Evolutionary conservation across 2,329 filamentous ascomycete species (phyloP).

Genomic region (Aspergillus ochraceoroseus): DNA sequence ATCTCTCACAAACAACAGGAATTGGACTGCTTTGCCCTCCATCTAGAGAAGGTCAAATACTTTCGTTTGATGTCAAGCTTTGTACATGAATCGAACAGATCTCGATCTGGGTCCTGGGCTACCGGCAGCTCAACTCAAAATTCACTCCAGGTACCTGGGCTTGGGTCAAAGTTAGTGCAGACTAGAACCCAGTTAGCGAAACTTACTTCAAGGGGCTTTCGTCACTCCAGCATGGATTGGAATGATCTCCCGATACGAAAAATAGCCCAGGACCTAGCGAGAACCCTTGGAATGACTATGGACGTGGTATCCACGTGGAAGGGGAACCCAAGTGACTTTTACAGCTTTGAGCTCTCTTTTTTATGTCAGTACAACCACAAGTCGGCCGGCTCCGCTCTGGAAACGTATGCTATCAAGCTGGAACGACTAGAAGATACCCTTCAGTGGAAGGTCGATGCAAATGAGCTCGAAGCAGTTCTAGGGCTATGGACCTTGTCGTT

Average conservation of each 20-base stretch:
- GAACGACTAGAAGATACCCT: slow-evolving; percentile 22
- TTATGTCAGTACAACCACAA: slow-evolving; percentile 15
- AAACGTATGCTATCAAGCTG: slow-evolving; percentile 18
- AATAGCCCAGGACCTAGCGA: slow-evolving; percentile 21
- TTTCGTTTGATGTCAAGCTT: slow-evolving; percentile 19
- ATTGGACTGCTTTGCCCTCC: slow-evolving; percentile 31
- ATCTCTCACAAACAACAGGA: slow-evolving; percentile 29
- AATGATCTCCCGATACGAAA: slow-evolving; percentile 28
- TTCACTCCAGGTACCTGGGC: not conserved
- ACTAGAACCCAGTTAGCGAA: slow-evolving; percentile 24
- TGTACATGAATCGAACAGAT: slow-evolving; percentile 3
- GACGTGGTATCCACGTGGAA: slow-evolving; percentile 27
- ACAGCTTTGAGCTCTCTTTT: slow-evolving; percentile 21
- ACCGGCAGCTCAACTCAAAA: slow-evolving; percentile 5
- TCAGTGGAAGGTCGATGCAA: slow-evolving; percentile 24
- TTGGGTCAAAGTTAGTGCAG: slow-evolving; percentile 17
- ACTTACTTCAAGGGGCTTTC: slow-evolving; percentile 18
- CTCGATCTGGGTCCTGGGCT: slow-evolving; percentile 12
- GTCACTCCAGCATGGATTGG: slow-evolving; percentile 20
- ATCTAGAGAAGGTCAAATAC: slow-evolving; percentile 24
- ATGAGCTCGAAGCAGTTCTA: slow-evolving; percentile 32
- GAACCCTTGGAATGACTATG: slow-evolving; percentile 28
- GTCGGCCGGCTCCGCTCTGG: slow-evolving; percentile 1
- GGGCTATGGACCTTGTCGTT: slow-evolving; percentile 35
- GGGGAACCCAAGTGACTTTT: slow-evolving; percentile 3